Percentiles rank a stretch among this genome's conserved stretches.
Conservation (phyloP, 2,329 filamentous ascomycete species). For the Achaetomium macrosporum region DNA sequence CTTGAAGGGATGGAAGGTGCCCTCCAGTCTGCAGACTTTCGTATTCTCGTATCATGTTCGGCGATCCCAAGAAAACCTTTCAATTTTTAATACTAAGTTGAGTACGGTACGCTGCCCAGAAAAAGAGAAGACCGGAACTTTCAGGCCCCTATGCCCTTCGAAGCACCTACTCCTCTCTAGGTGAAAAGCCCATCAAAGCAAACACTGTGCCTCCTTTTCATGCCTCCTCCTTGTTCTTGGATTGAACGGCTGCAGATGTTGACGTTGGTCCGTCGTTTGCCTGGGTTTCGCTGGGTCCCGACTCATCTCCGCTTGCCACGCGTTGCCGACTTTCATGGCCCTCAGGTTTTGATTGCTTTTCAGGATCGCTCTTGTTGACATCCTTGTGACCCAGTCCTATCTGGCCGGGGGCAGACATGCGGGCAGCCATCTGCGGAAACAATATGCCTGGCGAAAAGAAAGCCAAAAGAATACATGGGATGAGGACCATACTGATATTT, state of each 20-base stretch:
- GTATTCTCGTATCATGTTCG: too few species aligned
- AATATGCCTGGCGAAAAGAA: conserved; percentile 48
- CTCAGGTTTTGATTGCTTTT: conserved; percentile 1
- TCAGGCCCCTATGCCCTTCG: too few species aligned
- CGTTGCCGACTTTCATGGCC: neutral
- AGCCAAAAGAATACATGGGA: conserved; percentile 45
- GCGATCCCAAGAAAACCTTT: too few species aligned
- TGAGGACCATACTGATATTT: conserved; percentile 40
- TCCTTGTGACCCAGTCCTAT: neutral
- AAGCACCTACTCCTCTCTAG: neutral
- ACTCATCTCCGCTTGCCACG: conserved; percentile 4
- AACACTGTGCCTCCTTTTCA: neutral
- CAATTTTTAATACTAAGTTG: too few species aligned
- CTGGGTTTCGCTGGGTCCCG: neutral
- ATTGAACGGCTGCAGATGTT: neutral
- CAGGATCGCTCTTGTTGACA: neutral
- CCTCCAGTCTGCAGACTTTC: too few species aligned
- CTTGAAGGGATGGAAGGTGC: too few species aligned
- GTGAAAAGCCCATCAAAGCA: too few species aligned
- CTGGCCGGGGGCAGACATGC: conserved; percentile 23
- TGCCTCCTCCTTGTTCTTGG: neutral
- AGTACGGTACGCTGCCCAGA: too few species aligned
- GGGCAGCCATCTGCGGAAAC: conserved; percentile 48
- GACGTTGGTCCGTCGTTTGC: neutral
- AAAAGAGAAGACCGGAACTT: too few species aligned